Percentiles rank a stretch among this genome's conserved stretches.
phyloP scores from a whole-genome alignment of 352 stramenopile species.

The Blastocystis sp. region DNA sequence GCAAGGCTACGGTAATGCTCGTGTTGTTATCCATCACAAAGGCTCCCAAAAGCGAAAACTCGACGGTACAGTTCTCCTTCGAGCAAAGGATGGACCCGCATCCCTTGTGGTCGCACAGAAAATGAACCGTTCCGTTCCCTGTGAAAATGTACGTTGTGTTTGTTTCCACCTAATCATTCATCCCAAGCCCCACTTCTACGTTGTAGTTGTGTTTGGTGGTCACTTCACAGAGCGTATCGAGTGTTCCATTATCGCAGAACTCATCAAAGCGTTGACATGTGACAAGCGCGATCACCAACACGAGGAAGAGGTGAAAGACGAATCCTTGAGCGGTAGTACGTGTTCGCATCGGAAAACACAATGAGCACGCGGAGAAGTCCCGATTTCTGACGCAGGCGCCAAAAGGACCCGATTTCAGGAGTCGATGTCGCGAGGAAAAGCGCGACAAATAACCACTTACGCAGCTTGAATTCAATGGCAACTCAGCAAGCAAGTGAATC shows the following conservation, averaged over 20 bases:
- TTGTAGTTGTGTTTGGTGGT: background rate
- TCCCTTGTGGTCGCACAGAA: background rate
- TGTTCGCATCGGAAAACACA: too few species aligned
- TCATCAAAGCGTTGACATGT: background rate
- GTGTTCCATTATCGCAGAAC: background rate
- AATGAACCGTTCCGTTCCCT: background rate
- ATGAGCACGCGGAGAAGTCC: too few species aligned
- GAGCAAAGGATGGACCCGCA: background rate
- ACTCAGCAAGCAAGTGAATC: background rate
- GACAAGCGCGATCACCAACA: too few species aligned
- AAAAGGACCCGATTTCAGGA: too few species aligned
- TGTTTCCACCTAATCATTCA: background rate
- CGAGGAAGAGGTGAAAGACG: too few species aligned
- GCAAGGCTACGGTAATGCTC: background rate
- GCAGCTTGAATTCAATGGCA: background rate
- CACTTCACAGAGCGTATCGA: background rate
- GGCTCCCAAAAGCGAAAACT: background rate
- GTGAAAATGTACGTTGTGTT: background rate
- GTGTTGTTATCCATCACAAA: constrained; percentile 21
- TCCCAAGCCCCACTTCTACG: background rate
- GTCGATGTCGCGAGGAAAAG: too few species aligned
- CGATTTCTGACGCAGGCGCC: too few species aligned
- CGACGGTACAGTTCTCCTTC: background rate
- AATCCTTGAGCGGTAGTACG: too few species aligned
- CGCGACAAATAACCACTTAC: background rate